Percentiles rank a stretch among this genome's conserved stretches.
These are phyloP conservation scores for Magnolia changhungtana DNA, from an alignment of 164 flowering plant species.

Conservation along the genomic window DNA sequence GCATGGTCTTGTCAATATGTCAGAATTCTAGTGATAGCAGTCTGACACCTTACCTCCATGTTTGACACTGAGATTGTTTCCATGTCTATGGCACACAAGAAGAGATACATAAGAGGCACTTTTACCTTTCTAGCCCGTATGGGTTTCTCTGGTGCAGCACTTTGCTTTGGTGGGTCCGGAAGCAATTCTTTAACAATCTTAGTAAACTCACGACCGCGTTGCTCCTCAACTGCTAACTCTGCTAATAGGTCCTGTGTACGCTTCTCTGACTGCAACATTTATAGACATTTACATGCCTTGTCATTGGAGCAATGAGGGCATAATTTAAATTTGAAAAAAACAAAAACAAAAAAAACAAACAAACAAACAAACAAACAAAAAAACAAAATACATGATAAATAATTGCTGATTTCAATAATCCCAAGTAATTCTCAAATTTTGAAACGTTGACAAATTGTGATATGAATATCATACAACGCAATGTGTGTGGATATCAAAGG, in stretches of 20 bases:
- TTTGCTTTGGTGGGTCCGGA: conserved; percentile 39
- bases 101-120: not conserved
- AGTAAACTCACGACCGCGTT: conserved; percentile 57
- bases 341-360: too few species aligned
- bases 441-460: not conserved
- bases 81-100: not conserved
- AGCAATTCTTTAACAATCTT: conserved; percentile 58
- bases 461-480: not conserved
- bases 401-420: too few species aligned
- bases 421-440: not conserved
- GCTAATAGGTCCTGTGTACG: conserved; percentile 65
- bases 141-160: conserved; percentile 35
- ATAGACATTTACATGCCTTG: not conserved
- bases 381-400: not conserved
- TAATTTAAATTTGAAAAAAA: too few species aligned
- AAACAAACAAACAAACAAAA: too few species aligned
- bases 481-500: not conserved
- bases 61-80: not conserved
- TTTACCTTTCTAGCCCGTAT: conserved; percentile 58
- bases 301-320: not conserved
- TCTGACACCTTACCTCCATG: not conserved
- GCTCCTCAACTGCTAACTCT: conserved; percentile 66
- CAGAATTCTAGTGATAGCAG: not conserved
- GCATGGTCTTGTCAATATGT: not conserved
- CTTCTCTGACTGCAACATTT: conserved; percentile 57